Base-by-base conservation (phyloP, 306 rosid species). In the Quercus bicolor region DNA sequence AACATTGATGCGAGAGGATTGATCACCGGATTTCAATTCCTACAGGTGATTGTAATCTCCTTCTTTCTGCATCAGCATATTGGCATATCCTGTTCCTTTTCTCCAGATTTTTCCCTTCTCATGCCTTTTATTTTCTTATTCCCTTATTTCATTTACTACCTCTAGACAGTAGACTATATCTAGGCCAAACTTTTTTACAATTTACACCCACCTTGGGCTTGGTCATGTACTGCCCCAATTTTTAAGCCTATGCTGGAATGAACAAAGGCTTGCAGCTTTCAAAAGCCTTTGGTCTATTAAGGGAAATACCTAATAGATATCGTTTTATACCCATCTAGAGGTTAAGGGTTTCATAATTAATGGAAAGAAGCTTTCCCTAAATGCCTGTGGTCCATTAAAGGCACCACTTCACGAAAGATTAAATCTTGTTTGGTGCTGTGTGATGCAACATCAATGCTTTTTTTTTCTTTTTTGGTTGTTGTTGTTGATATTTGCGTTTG, bases 21-120 rank as follows among this genome's bases (percentile, higher is more conserved):
- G 57, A 94, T 92, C 71, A 94, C 97, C 0, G 98, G 95, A 52
- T 94, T 94, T 84, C 97, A 94, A 77, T 92, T 86, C 75, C 79
- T 94, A 82, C 98, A 94, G 97, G 98, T 92, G 72, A 70, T 31
- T 70, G n/a, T 8, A 29, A 21, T 73, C 14, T 72, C 72, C 70
- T 52, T 52, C 18, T 28, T 6, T 65, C 70, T 16, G 23, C 48
- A 16, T 18, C 11, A 29, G 21, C 45, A 64, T 64, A 6, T 31
- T 64, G 45, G 21, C 70, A 65, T 31, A 29, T 65, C 21, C 70
- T 65, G 23, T 65, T 65, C 15, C 37, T 65, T 29, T 65, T 65
- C 70, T 29, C 45, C 23, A 65, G 70, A 29, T 26, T 7, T 15
- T 6, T 14, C 2, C 21, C 48, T 31, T 31, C 6, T 65, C 3